A percentile compares a stretch with the other conserved stretches of the same genome.
Conservation (phyloP, 345 rosid species). For the Syzygium grande region DNA sequence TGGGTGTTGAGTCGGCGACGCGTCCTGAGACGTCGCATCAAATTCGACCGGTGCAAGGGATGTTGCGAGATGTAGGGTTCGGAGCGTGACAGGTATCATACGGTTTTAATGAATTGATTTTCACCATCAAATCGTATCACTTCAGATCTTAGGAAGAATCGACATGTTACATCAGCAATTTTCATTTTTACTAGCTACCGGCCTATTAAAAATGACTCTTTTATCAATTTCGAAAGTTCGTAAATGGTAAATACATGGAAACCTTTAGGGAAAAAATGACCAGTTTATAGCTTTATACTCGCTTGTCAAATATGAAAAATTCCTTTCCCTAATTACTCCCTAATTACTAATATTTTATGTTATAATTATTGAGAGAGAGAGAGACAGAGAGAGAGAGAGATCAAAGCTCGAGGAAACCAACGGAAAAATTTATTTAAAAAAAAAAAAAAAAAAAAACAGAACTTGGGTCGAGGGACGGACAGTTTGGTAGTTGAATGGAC, state of each 20-base stretch:
- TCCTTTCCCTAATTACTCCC: neutral
- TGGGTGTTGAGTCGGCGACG: too few species aligned
- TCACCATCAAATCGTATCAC: neutral
- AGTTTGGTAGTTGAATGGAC: slow-evolving; percentile 26
- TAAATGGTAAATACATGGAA: neutral
- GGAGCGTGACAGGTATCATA: too few species aligned
- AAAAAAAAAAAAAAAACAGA: neutral
- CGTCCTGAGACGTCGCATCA: too few species aligned
- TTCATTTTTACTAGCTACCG: rapidly evolving
- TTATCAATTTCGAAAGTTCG: neutral
- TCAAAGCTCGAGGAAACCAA: neutral
- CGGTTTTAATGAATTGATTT: neutral
- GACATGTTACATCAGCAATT: neutral
- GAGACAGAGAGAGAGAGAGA: neutral
- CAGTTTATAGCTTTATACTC: neutral
- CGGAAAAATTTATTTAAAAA: neutral
- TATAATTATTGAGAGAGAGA: neutral
- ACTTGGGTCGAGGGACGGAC: neutral
- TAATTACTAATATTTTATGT: neutral
- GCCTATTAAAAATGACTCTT: neutral
- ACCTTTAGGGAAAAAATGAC: neutral
- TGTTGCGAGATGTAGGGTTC: too few species aligned
- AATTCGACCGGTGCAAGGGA: too few species aligned
- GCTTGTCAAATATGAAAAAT: neutral
- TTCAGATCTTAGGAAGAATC: neutral